Evolutionary conservation across 2,329 filamentous ascomycete genomes (phyloP), one percentile per base, ranked within the genome.

Genomic region (Fusarium guadeloupense): DNA sequence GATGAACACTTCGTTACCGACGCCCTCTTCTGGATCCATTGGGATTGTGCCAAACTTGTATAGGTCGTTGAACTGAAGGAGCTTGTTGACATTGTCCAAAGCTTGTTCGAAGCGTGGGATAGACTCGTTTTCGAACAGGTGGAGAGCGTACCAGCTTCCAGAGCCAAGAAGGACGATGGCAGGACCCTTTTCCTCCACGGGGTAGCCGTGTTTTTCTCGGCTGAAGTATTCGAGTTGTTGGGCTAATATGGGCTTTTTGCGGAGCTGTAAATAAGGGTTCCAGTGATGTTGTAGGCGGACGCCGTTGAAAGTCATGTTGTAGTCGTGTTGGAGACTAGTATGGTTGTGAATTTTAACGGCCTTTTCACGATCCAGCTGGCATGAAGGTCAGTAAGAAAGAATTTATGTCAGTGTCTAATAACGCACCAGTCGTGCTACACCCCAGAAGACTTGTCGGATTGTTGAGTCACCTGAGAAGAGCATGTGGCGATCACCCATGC

Each of bases 401-500:
- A 6, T 28, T 10, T 6, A 14, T 14, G 17, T 4, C 4, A 6
- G 28, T 4, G 17, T 16, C 9, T 3, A 6, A 17, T 6, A 54
- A 41, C 61, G 47, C 34, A 72, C 77, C 43, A 72, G n/a, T n/a
- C 71, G 65, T 19, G 62, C 71, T 43, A 70, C 64, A 7, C 83
- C 83, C 81, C 84, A 88, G 70, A 85, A 89, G 6, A 88, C 72
- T 63, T 88, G 83, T 12, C 86, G 81, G 8, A 82, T 80, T 1
- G 81, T 84, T 2, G 83, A 84, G 69, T 89, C 87, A 31, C 87
- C 87, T 21, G 82, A 78, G 62, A 89, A 85, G 14, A 87, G 76
- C n/a, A 89, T 66, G 43, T 78, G 79, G 8, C 80, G 80, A 13
- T 77, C 75, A 3, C 74, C 73, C 19, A 87, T 76, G 67, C 87